phyloP scores from a whole-genome alignment of 495 filamentous ascomycete species.

The Trichoderma virens region DNA sequence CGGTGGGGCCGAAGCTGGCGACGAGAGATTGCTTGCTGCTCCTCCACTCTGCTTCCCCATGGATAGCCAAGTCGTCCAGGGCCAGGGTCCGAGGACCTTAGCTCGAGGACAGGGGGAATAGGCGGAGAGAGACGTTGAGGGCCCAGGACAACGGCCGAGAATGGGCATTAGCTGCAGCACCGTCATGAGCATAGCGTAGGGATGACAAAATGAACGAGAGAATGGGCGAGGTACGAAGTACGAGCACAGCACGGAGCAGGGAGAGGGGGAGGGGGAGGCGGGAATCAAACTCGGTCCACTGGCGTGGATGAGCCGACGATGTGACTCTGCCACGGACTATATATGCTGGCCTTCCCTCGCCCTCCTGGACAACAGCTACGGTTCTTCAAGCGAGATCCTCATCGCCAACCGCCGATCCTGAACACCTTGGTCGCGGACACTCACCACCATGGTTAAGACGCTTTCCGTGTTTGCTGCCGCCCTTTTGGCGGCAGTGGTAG shows the following conservation, averaged over 20 bases:
- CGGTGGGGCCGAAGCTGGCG: background rate
- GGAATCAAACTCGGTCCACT: background rate
- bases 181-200: background rate
- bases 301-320: background rate
- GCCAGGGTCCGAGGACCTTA: background rate
- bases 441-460: conserved; percentile 13
- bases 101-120: background rate
- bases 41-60: background rate
- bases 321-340: background rate
- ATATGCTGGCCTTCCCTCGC: background rate
- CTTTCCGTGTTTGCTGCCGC: conserved; percentile 1
- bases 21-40: conserved; percentile 3
- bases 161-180: background rate
- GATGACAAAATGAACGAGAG: background rate
- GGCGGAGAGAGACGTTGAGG: conserved; percentile 3
- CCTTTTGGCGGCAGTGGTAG: conserved; percentile 4
- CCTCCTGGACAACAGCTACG: background rate
- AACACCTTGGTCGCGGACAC: background rate
- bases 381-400: background rate
- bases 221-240: background rate
- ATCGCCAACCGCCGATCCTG: conserved; percentile 4
- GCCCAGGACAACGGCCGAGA: background rate
- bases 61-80: background rate
- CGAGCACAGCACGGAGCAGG: background rate
- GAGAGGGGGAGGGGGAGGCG: background rate